Evolutionary conservation across 345 rosid species (phyloP), one percentile per base, ranked within the genome.

Genomic region (Cardamine occulta): DNA sequence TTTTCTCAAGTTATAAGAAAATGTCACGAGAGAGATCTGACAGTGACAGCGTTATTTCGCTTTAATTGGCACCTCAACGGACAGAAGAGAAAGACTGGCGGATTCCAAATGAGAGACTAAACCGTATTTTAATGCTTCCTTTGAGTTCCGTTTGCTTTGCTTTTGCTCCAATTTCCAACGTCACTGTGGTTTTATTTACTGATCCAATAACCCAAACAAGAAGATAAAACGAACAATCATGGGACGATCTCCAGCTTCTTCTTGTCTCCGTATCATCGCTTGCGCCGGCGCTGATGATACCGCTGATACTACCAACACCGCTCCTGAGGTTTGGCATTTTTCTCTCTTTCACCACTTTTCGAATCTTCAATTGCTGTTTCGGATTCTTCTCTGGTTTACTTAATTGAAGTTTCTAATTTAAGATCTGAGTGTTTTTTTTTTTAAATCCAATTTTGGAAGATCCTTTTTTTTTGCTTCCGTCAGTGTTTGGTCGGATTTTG

Each of bases 261-360:
- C 94, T 53, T 93, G 98, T 83, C 84, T 93, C 76, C 89, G 88
- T 23, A 82, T 92, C 80, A 88, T 90, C 60, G 68, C 89, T 17
- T 93, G 98, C 77, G 83, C 91, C 14, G 61, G 93, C 59, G 85
- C 81, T 74, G 85, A 94, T 7, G 80, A 83, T 40, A 39, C 78
- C 8, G 73, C 84, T 56, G 94, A 88, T 17, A 73, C 82, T 65
- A 86, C 80, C 9, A 23, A 78, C 19, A 86, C 73, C n/a, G 66
- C 80, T 18, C 26, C 81, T 0, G 86, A 90, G 81, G 84, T 81
- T 67, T 74, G 0, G 14, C 53, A 34, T 61, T 31, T 31, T 47
- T 45, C 53, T 70, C 7, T 34, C 12, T 15, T 14, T 31, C 6
- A 21, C 6, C 15, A 14, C 8, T 44, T 44, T 7, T 48, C 48